Evolutionary conservation across 768 basidiomycete genomes (phyloP), one percentile per base, ranked within the genome.

Genomic region (Clitopilus passeckerianus): DNA sequence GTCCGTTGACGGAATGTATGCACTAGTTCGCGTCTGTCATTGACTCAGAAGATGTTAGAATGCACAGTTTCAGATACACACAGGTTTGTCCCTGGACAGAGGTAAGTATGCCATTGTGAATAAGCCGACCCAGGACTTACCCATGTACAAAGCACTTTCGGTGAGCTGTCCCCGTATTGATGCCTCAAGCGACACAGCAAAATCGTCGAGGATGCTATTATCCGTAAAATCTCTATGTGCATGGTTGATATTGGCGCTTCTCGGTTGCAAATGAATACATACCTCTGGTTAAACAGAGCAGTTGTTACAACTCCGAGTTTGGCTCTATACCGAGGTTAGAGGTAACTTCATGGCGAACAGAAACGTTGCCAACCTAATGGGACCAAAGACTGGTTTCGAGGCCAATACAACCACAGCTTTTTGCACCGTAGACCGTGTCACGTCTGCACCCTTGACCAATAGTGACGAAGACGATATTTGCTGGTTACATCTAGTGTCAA

Each of bases 371-470:
- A 18, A 90, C 89, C 95, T 85, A 72, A 98, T 93, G 9, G 94
- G 93, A 12, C 97, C 97, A 67, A 96, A 96, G 1, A 95, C 84
- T 0, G 94, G 93, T 68, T 91, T 91, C 12, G 89, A 85, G 3
- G 93, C 95, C 34, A 99, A 78, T 2, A 99, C 91, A 0, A 98
- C 93, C 2, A 99, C 92, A 0, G 97, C 95, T 70, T 98, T 99
- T 72, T 99, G 97, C 0, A 99, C 97, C 8, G 89, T 98, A 5
- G 91, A 93, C 15, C 97, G 86, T 5, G 97, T 98, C 16, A 98
- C 92, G 63, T 97, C 95, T 1, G 83, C 77, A 37, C 85, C 82
- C 68, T 88, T 90, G 53, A 90, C 87, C 4, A 93, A 76, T 27
- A 99, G 80, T 22, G 86, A 80, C 0, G 88, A 81, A 1, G 95